Conservation (phyloP, 208 protist species). For the Leishmania arabica region DNA sequence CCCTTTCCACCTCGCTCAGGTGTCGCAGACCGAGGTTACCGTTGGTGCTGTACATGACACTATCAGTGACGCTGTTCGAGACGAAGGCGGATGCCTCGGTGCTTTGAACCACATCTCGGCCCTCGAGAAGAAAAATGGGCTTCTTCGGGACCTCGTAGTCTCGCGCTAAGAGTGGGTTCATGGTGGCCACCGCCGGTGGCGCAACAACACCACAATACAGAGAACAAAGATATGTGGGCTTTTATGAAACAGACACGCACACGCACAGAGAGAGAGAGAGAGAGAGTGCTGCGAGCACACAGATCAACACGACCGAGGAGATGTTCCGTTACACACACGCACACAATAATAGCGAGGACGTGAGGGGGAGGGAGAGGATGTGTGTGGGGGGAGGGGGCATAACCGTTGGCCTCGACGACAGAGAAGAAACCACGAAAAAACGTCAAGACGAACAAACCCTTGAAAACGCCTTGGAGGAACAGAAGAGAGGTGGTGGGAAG, state of each 20-base stretch:
- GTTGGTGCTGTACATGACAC: constrained; percentile 89
- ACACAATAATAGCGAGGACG: background rate
- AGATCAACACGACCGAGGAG: background rate
- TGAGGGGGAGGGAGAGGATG: background rate
- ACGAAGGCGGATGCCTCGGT: constrained; percentile 75
- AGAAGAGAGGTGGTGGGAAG: background rate
- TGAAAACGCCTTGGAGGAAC: background rate
- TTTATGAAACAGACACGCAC: background rate
- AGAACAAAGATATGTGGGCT: background rate
- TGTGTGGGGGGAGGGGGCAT: background rate
- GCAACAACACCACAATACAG: background rate
- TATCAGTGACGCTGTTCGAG: constrained; percentile 79
- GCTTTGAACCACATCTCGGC: constrained; percentile 79
- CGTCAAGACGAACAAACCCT: no score
- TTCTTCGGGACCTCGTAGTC: constrained; percentile 89
- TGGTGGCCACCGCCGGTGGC: constrained; percentile 9
- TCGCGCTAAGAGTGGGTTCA: constrained; percentile 52
- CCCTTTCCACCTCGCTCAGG: constrained; percentile 76
- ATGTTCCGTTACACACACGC: background rate
- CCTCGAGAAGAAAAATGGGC: constrained; percentile 78
- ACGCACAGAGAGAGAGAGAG: no score
- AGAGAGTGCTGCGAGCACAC: background rate
- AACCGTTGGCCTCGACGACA: background rate
- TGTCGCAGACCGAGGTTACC: constrained; percentile 82
- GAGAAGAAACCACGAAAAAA: background rate